Evolutionary conservation across 2,329 filamentous ascomycete genomes (phyloP), one percentile per base, ranked within the genome.

Genomic region (Colletotrichum graminicola): DNA sequence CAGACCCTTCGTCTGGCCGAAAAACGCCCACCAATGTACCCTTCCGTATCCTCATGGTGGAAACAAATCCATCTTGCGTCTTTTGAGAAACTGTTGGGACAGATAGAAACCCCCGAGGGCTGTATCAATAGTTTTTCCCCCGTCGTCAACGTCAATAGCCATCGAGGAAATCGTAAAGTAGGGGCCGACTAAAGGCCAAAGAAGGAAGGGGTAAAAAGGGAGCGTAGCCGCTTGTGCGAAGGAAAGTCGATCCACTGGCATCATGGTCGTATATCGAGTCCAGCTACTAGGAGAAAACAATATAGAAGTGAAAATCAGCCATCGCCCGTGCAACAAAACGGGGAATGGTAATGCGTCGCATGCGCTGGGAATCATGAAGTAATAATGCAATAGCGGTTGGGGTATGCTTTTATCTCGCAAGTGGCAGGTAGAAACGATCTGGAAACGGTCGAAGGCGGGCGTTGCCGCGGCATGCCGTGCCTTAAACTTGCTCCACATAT

Each of bases 401-500:
- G 70, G 71, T 72, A 68, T 72, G 64, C 61, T 69, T 69, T 65
- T 63, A 45, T 64, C 64, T 67, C 59, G 39, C 36, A 60, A 41
- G 52, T 39, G 34, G 16, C 63, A 41, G 32, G 56, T 34, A 45
- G 55, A 66, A 62, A 67, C 56, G 55, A 47, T 65, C 34, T 34
- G 55, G 49, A 43, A 55, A 36, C 14, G 26, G 54, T 66, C 47
- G 23, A 49, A 49, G 49, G 29, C 41, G 41, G 45, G 49, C 14
- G 43, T n/a, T 41, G 32, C 23, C 21, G 36, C 26, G 39, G 1
- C 11, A 41, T 62, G 63, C n/a, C 18, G 29, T 39, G 29, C 45
- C 54, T 81, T 80, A 88, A 73, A 83, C 80, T 66, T 84, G 82
- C 74, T 91, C 89, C 41, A 93, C 91, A 75, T 90, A 93, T 34